Evolutionary conservation across 2,329 filamentous ascomycete species (phyloP), one percentile per base, ranked within the genome.

Genomic region (Ampelomyces quisqualis): DNA sequence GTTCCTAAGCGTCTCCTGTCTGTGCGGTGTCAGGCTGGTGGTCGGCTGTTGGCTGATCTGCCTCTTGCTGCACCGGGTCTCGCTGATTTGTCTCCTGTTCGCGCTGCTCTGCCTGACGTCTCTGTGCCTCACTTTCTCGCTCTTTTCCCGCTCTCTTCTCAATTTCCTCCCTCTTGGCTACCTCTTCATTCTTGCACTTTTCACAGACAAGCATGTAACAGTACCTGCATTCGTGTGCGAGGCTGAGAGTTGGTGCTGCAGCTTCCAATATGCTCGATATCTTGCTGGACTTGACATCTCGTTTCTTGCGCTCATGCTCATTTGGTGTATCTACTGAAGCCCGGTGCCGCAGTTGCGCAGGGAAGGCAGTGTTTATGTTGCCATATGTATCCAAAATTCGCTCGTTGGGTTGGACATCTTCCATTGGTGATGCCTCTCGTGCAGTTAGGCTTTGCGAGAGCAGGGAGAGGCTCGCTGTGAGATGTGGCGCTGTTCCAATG

Each of bases 181-280:
- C 6, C 5, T 47, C 15, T 5, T 34, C 27, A 1, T 53, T 51
- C 34, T 45, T 58, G 34, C 61, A 66, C 1, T 41, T 27, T 1
- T 38, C 34, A 35, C 63, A 67, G 2, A 64, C 51, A 1, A 64
- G 28, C 2, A 60, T 33, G 6, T 38, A 45, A 38, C 63, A 65
- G 4, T 13, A 11, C 1, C 17, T 2, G 22, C 62, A 67, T 27
- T 60, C 47, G 23, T 63, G 51, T 1, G 62, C 61, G 18, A 62
- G 44, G 38, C 50, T 62, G 26, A 58, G 56, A 2, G 49, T 35
- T 2, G 33, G 15, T 3, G 33, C 11, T 9, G 27, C 5, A 7
- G 26, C 28, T 2, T 35, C 30, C 13, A 44, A 39, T 18, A 32
- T 20, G 18, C 34, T 40, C 5, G 29, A 7, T 11, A 10, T 7